Evolutionary conservation across 169 alveolate species (phyloP).

Genomic region (Plasmodium reichenowi): DNA sequence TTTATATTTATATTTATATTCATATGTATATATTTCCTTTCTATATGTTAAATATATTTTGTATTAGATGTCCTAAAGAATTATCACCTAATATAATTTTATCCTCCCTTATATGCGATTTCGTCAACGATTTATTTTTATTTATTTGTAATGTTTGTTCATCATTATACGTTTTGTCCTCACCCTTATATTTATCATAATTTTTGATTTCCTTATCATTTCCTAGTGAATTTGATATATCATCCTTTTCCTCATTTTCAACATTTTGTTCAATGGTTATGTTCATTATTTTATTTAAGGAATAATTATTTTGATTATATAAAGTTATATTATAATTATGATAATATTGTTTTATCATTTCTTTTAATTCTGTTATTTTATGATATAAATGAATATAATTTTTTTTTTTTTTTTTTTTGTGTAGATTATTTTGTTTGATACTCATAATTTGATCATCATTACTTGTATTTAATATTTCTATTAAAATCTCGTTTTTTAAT

Average conservation of each 20-base stretch:
- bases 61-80: slow-evolving; percentile 42
- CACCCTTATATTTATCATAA: too few relatives aligned
- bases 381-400: neutral
- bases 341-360: slow-evolving; percentile 13
- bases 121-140: neutral
- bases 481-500: slow-evolving; percentile 33
- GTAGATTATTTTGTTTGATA: neutral
- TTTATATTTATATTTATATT: neutral
- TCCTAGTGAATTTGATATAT: neutral
- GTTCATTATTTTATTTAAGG: slow-evolving; percentile 17
- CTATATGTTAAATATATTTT: slow-evolving; percentile 39
- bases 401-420: slow-evolving; percentile 4
- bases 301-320: neutral
- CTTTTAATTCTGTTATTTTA: slow-evolving; percentile 17
- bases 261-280: slow-evolving; percentile 3
- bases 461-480: slow-evolving; percentile 26
- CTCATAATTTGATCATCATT: neutral
- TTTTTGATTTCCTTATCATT: too few relatives aligned
- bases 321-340: neutral
- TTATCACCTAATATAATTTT: slow-evolving; percentile 23
- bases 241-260: neutral
- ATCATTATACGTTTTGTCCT: too few relatives aligned
- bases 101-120: neutral
- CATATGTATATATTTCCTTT: neutral
- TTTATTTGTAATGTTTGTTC: too few relatives aligned